Evolutionary conservation across 2,329 filamentous ascomycete species (phyloP), one percentile per base, ranked within the genome.

Genomic region (Nemania serpens): DNA sequence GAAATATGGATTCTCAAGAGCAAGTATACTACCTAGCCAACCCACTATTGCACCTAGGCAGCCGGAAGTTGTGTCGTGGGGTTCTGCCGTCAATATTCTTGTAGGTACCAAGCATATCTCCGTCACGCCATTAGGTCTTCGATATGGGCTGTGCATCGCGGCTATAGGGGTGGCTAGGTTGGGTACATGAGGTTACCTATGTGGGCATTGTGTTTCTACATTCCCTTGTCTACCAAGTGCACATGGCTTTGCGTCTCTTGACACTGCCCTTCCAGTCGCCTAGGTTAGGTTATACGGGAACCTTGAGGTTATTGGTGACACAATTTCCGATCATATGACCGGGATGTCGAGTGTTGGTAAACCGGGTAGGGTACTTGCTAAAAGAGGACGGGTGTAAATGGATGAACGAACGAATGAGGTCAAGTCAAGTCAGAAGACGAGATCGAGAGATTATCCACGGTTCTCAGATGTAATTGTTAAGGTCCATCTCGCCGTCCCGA

Each of bases 101-200:
- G 25, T 29, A 29, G 25, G n/a, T n/a, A n/a, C n/a, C n/a, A n/a
- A n/a, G n/a, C n/a, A 29, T 29, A 29, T 29, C 25, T 43, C 3
- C 41, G 9, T 17, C 56, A 62, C 37, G 41, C 37, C 55, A 51
- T 52, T n/a, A n/a, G n/a, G n/a, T n/a, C 43, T 55, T 13, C 33
- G 5, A 55, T 49, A 36, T 53, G 51, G 59, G 60, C 60, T 59
- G 56, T 59, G 56, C 48, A 45, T 18, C 22, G 25, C 18, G 42
- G 55, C 49, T 39, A 33, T 48, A 57, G 53, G 48, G 52, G 50
- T 47, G 25, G 20, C 13, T 37, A 29, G 25, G 7, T 29, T n/a
- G n/a, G n/a, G n/a, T n/a, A n/a, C n/a, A n/a, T n/a, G n/a, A n/a
- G n/a, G n/a, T n/a, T n/a, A n/a, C n/a, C n/a, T n/a, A n/a, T n/a